Evolutionary conservation across 129 eudicot species (phyloP).

Genomic region (Gnaphalium uliginosum): DNA sequence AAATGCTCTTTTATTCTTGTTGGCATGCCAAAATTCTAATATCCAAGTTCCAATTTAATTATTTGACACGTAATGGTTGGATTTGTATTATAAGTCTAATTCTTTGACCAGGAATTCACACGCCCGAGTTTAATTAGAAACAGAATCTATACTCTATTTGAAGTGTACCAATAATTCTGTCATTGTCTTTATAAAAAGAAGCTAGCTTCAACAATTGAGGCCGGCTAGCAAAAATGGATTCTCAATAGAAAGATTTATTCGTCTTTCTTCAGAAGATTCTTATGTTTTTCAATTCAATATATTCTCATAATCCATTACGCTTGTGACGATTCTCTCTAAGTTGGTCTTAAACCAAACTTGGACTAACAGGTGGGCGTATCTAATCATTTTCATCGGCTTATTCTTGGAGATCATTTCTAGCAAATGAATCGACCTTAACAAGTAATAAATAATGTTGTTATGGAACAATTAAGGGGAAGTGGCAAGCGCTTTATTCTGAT

Average conservation of each 20-base stretch:
- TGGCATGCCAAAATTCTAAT: too few species aligned
- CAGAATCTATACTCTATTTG: too few species aligned
- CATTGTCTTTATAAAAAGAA: not conserved
- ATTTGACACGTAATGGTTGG: too few species aligned
- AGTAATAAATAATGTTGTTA: not conserved
- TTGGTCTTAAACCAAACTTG: constrained; percentile 6
- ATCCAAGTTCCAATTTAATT: too few species aligned
- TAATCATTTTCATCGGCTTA: constrained; percentile 7
- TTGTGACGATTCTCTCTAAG: constrained; percentile 5
- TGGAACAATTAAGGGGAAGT: not conserved
- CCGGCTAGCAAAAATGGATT: not conserved
- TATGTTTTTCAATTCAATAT: not conserved
- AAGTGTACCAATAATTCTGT: too few species aligned
- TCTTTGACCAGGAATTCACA: too few species aligned
- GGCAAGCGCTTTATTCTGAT: constrained; percentile 15
- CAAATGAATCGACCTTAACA: not conserved
- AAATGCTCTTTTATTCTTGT: too few species aligned
- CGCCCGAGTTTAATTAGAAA: too few species aligned
- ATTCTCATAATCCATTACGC: constrained; percentile 5
- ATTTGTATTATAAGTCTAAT: too few species aligned
- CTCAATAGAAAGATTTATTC: constrained; percentile 12
- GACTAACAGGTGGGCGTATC: constrained; percentile 13
- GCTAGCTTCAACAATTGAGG: not conserved
- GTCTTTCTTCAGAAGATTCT: not conserved
- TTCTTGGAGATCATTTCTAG: constrained; percentile 15